A percentile compares a stretch with the other conserved stretches of the same genome.
phyloP scores from a whole-genome alignment of 306 rosid species.

The Cucurbita maxima region DNA sequence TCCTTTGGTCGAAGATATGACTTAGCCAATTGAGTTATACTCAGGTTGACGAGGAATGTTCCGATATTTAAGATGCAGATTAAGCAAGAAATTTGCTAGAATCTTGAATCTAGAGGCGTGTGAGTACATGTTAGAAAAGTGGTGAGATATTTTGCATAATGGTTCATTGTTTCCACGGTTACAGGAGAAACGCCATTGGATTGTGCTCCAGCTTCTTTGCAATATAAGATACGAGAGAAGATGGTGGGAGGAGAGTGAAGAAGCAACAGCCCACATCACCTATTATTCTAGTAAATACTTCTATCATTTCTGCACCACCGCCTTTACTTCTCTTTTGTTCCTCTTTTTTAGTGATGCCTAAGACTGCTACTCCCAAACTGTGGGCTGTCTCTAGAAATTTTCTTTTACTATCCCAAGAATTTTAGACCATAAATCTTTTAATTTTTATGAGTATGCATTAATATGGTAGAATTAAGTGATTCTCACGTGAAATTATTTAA shows the following conservation, averaged over 20 bases:
- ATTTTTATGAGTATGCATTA: too few relatives aligned
- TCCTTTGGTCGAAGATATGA: too few relatives aligned
- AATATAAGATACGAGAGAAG: conserved; percentile 69
- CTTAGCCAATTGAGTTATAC: too few relatives aligned
- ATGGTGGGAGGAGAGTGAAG: conserved; percentile 39
- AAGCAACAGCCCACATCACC: background rate
- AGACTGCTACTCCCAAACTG: background rate
- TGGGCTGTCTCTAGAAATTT: background rate
- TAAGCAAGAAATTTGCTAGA: background rate
- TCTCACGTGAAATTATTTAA: too few relatives aligned
- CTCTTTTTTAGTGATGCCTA: background rate
- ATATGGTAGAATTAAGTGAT: too few relatives aligned
- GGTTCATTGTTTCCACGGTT: conserved; percentile 1
- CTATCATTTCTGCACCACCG: background rate
- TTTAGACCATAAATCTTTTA: too few relatives aligned
- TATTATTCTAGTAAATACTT: conserved; percentile 1
- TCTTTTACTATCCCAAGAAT: background rate
- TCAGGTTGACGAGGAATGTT: background rate
- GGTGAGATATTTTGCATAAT: background rate
- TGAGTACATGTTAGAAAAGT: background rate
- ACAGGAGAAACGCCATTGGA: conserved; percentile 92
- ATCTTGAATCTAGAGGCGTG: background rate
- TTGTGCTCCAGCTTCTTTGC: conserved; percentile 87
- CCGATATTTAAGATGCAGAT: background rate
- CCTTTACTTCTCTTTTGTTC: background rate